These are phyloP conservation scores for Plectosphaerella plurivora DNA, from an alignment of 2,329 filamentous ascomycete genomes.

Conservation along the genomic window DNA sequence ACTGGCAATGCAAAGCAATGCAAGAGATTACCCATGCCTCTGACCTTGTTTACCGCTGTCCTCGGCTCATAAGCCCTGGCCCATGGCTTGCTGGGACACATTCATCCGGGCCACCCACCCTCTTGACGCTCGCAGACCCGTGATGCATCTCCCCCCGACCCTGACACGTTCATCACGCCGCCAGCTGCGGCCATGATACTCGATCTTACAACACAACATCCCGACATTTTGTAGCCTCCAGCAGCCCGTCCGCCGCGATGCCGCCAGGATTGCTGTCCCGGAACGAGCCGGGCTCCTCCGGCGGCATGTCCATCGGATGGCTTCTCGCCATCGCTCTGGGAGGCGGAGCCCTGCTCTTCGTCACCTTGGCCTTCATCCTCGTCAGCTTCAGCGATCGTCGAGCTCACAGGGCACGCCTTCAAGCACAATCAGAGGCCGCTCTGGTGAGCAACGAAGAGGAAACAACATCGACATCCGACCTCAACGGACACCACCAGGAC, in stretches of 20 bases:
- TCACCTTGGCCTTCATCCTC: constrained; percentile 35
- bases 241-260: background rate
- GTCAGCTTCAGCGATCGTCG: constrained; percentile 30
- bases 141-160: background rate
- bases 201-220: background rate
- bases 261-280: background rate
- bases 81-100: background rate
- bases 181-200: background rate
- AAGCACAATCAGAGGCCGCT: background rate
- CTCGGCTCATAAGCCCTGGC: background rate
- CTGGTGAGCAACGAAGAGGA: background rate
- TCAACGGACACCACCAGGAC: background rate
- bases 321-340: constrained; percentile 42
- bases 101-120: background rate
- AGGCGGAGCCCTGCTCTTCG: constrained; percentile 41
- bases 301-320: constrained; percentile 24
- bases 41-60: background rate
- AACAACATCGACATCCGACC: constrained; percentile 10
- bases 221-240: background rate
- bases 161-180: background rate
- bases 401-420: constrained; percentile 12
- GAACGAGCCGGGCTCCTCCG: background rate
- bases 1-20: too few species aligned
- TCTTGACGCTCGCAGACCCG: background rate
- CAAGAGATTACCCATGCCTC: background rate